A percentile compares a stretch with the other conserved stretches of the same genome.
Conservation (phyloP, 1,284 basidiomycete genomes). For the Butyriboletus appendiculatus region DNA sequence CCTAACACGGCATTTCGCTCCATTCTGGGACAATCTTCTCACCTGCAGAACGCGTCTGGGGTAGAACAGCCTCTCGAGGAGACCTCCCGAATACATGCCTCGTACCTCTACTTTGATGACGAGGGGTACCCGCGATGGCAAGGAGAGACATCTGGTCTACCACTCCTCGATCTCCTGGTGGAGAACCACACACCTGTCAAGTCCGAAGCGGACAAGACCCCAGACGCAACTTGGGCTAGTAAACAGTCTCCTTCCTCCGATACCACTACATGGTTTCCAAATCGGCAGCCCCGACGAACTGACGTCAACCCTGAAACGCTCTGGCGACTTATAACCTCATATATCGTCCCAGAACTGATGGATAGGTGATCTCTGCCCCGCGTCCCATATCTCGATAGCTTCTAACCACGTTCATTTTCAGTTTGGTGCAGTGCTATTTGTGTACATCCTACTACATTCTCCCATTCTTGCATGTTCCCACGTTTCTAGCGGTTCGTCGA, state of each 20-base stretch:
- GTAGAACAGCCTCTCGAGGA: constrained; percentile 56
- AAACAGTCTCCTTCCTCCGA: constrained; percentile 32
- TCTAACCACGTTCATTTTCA: constrained; percentile 35
- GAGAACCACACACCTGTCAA: constrained; percentile 50
- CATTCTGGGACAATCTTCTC: constrained; percentile 38
- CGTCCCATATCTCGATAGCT: constrained; percentile 3
- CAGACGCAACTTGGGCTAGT: constrained; percentile 26
- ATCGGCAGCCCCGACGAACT: constrained; percentile 68
- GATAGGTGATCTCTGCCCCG: constrained; percentile 59
- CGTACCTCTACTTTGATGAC: constrained; percentile 81
- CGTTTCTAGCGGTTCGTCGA: constrained; percentile 74
- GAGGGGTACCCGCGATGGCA: constrained; percentile 85
- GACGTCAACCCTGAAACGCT: constrained; percentile 79
- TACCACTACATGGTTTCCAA: constrained; percentile 68
- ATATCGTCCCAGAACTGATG: constrained; percentile 86
- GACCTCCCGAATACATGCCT: constrained; percentile 61
- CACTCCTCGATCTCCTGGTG: constrained; percentile 78
- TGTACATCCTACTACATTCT: constrained; percentile 91
- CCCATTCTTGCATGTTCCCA: constrained; percentile 88
- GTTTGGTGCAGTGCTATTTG: constrained; percentile 77
- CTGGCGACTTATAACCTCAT: constrained; percentile 74
- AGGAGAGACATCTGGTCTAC: constrained; percentile 87
- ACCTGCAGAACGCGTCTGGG: constrained; percentile 17
- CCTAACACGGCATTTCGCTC: constrained; percentile 46
- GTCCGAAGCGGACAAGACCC: constrained; percentile 36